A percentile compares a stretch with the other conserved stretches of the same genome.
Conservation (phyloP, 768 basidiomycete genomes). For the Pholiota conissans region DNA sequence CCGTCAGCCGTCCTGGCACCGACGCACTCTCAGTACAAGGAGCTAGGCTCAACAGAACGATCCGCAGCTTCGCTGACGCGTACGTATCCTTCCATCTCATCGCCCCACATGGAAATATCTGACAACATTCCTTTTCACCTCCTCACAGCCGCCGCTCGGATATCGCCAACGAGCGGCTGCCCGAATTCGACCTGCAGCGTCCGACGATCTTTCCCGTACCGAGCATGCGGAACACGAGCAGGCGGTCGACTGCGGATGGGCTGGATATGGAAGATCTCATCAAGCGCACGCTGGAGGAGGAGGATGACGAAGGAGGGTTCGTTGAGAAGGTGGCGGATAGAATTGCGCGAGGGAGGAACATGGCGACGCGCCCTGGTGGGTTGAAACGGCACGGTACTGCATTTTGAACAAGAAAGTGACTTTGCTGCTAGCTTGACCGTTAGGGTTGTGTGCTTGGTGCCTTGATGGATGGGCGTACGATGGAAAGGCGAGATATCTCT, state of each 20-base stretch:
- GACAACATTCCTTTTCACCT: neutral
- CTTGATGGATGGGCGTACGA: too few relatives aligned
- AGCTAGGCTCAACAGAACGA: slow-evolving; percentile 55
- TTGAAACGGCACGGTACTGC: slow-evolving; percentile 66
- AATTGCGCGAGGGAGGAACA: slow-evolving; percentile 52
- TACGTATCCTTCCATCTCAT: slow-evolving; percentile 34
- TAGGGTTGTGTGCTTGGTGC: neutral
- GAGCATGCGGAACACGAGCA: slow-evolving; percentile 48
- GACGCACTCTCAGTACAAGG: slow-evolving; percentile 67
- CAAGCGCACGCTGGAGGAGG: slow-evolving; percentile 61
- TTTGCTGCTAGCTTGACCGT: neutral
- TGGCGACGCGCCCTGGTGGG: slow-evolving; percentile 45
- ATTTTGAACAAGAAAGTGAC: slow-evolving; percentile 5
- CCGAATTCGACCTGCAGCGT: slow-evolving; percentile 44
- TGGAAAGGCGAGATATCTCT: neutral
- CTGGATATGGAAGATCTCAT: slow-evolving; percentile 68
- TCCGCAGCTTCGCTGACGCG: slow-evolving; percentile 78
- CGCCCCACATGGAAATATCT: neutral
- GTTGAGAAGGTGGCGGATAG: slow-evolving; percentile 64
- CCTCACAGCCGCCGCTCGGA: slow-evolving; percentile 65
- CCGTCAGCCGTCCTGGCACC: slow-evolving; percentile 33
- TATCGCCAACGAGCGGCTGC: slow-evolving; percentile 73
- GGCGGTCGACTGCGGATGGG: slow-evolving; percentile 38
- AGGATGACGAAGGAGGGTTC: slow-evolving; percentile 47
- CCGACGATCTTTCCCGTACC: slow-evolving; percentile 58